Evolutionary conservation across 2,329 filamentous ascomycete species (phyloP).

Genomic region (Teratosphaeria zuluensis): DNA sequence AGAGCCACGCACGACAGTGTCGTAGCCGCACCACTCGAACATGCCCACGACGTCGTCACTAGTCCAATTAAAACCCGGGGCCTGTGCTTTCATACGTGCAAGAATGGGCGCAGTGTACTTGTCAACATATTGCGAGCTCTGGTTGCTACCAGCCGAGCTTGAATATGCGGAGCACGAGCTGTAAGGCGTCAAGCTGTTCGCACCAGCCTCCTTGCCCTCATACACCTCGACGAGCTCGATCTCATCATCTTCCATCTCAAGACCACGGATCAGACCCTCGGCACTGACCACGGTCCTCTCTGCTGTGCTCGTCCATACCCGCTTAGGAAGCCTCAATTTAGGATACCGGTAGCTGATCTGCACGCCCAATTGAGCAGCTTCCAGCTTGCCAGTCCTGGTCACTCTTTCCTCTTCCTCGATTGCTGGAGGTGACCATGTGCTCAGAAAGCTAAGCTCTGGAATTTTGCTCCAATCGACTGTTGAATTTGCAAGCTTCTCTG

Average conservation of each 20-base stretch:
- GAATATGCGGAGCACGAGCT: slow-evolving; percentile 55
- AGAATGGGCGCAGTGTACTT: slow-evolving; percentile 52
- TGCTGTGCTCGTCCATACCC: slow-evolving; percentile 54
- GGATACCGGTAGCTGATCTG: slow-evolving; percentile 51
- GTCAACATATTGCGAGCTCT: slow-evolving; percentile 31
- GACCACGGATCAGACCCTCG: slow-evolving; percentile 47
- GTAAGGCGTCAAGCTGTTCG: slow-evolving; percentile 54
- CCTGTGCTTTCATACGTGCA: slow-evolving; percentile 45
- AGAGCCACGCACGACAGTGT: slow-evolving; percentile 53
- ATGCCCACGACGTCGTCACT: slow-evolving; percentile 54
- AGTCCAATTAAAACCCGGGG: slow-evolving; percentile 54
- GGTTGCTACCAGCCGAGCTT: slow-evolving; percentile 46
- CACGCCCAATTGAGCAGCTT: slow-evolving; percentile 51
- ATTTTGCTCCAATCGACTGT: slow-evolving; percentile 50
- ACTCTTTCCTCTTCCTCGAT: slow-evolving; percentile 49
- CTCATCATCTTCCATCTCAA: slow-evolving; percentile 42
- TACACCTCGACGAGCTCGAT: slow-evolving; percentile 48
- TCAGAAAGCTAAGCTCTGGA: slow-evolving; percentile 47
- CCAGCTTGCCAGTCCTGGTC: slow-evolving; percentile 51
- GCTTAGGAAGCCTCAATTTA: slow-evolving; percentile 41
- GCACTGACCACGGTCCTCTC: slow-evolving; percentile 52
- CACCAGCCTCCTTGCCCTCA: slow-evolving; percentile 48
- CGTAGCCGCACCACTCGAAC: slow-evolving; percentile 62
- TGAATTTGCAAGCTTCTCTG: slow-evolving; percentile 49
- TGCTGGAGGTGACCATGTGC: slow-evolving; percentile 45